Conservation (phyloP, 23 red algal genomes). For the Chondrus crispus region DNA sequence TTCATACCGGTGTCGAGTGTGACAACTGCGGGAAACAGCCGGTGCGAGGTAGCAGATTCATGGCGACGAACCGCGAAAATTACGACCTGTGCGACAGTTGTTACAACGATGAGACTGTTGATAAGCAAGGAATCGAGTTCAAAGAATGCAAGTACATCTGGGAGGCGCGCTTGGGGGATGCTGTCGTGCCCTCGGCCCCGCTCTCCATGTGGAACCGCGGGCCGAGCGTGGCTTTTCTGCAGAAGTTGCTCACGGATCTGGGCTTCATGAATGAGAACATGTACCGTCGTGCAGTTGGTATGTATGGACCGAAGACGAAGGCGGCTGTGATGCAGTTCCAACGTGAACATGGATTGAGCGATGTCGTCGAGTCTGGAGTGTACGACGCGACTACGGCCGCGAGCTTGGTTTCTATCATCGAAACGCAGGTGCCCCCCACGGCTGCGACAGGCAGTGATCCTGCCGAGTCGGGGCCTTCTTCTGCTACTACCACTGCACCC, state of each 20-base stretch:
- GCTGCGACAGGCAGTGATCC: background rate
- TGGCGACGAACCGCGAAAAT: constrained; percentile 31
- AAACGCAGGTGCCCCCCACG: background rate
- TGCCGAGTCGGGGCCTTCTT: no score
- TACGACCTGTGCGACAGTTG: constrained; percentile 56
- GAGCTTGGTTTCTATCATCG: constrained; percentile 30
- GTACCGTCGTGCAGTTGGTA: constrained; percentile 27
- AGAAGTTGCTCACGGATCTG: constrained; percentile 48
- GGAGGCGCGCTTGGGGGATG: constrained; percentile 2
- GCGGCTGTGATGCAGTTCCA: constrained; percentile 45
- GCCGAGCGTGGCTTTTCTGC: constrained; percentile 31
- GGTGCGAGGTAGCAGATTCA: constrained; percentile 41
- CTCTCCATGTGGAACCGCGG: constrained; percentile 24
- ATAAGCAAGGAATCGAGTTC: constrained; percentile 45
- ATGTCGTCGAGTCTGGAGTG: constrained; percentile 33
- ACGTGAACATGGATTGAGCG: constrained; percentile 30
- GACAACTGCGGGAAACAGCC: constrained; percentile 36
- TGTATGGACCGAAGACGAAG: constrained; percentile 51
- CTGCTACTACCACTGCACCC: no score
- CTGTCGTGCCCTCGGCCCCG: constrained; percentile 12
- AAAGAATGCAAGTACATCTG: constrained; percentile 17
- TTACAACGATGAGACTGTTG: background rate
- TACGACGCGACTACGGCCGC: constrained; percentile 64
- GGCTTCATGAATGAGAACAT: constrained; percentile 54
- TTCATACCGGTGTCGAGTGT: constrained; percentile 51